Evolutionary conservation across 1,139 yeast species (phyloP).

Genomic region (Zygosaccharomyces pseudobailii): DNA sequence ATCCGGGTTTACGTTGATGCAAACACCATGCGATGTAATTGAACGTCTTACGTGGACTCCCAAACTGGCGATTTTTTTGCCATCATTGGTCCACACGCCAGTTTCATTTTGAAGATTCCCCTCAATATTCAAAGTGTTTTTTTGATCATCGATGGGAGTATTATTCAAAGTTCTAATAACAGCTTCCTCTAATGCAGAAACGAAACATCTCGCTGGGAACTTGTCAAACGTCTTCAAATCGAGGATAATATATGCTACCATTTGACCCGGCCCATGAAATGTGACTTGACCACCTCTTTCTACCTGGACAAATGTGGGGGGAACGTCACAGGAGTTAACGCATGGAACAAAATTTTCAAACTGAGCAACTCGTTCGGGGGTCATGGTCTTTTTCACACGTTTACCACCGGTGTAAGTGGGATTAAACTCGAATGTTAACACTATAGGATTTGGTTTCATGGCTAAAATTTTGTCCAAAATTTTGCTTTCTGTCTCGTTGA

Average conservation of each 20-base stretch:
- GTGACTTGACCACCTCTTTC: slow-evolving; percentile 97
- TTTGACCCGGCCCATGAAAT: slow-evolving; percentile 94
- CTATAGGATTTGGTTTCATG: slow-evolving; percentile 57
- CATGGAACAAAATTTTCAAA: slow-evolving; percentile 27
- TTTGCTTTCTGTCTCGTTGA: slow-evolving; percentile 44
- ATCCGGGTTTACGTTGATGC: slow-evolving; percentile 74
- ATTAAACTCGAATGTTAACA: slow-evolving; percentile 74
- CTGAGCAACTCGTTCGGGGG: slow-evolving; percentile 33
- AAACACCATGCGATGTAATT: slow-evolving; percentile 85
- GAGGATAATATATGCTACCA: slow-evolving; percentile 77
- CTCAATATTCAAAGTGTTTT: slow-evolving; percentile 38
- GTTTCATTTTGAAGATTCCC: slow-evolving; percentile 63
- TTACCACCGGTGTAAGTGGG: slow-evolving; percentile 90
- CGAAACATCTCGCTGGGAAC: slow-evolving; percentile 70
- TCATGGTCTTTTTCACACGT: slow-evolving; percentile 53
- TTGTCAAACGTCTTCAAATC: slow-evolving; percentile 61
- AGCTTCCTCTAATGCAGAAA: slow-evolving; percentile 61
- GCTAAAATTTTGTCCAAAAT: slow-evolving; percentile 43
- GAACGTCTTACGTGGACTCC: slow-evolving; percentile 85
- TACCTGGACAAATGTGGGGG: slow-evolving; percentile 57
- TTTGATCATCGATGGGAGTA: slow-evolving; percentile 23
- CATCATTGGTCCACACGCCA: slow-evolving; percentile 74
- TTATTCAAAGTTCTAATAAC: slow-evolving; percentile 49
- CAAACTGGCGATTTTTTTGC: slow-evolving; percentile 75
- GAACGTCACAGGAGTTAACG: slow-evolving; percentile 35